Evolutionary conservation across 768 basidiomycete genomes (phyloP).

Genomic region (Megacollybia marginata): DNA sequence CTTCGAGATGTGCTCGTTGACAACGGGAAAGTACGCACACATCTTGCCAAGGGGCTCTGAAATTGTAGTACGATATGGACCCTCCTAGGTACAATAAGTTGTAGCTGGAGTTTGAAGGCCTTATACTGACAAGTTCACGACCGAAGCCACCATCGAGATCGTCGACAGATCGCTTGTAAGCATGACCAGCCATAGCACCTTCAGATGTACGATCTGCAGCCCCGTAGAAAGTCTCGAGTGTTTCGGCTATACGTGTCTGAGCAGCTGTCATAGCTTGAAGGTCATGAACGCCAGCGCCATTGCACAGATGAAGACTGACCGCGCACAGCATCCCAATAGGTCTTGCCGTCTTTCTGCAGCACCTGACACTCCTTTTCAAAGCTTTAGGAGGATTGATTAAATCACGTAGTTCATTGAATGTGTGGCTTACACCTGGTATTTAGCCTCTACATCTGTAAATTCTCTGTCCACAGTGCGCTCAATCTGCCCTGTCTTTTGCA

Average conservation of each 20-base stretch:
- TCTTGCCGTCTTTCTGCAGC: slow-evolving; percentile 93
- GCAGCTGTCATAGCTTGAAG: slow-evolving; percentile 85
- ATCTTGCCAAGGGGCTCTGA: slow-evolving; percentile 96
- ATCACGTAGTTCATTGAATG: background rate
- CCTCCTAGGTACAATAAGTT: slow-evolving; percentile 49
- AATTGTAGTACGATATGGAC: slow-evolving; percentile 89
- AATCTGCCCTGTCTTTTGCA: slow-evolving; percentile 98
- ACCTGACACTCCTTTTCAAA: slow-evolving; percentile 95
- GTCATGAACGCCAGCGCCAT: background rate
- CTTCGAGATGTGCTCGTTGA: slow-evolving; percentile 91
- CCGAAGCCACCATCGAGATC: slow-evolving; percentile 84
- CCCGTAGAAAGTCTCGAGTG: slow-evolving; percentile 87
- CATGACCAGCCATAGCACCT: slow-evolving; percentile 94
- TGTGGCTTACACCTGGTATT: slow-evolving; percentile 73
- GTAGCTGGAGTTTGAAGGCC: background rate
- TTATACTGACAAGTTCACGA: slow-evolving; percentile 69
- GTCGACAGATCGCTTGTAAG: slow-evolving; percentile 92
- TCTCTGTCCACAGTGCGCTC: slow-evolving; percentile 93
- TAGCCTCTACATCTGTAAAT: slow-evolving; percentile 86
- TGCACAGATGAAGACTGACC: slow-evolving; percentile 37
- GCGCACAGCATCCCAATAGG: slow-evolving; percentile 91
- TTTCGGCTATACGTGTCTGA: slow-evolving; percentile 90
- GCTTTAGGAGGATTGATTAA: slow-evolving; percentile 30
- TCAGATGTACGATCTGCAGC: slow-evolving; percentile 79
- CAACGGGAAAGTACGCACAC: slow-evolving; percentile 88